These are phyloP conservation scores for Boletus vinaceobasis DNA, from an alignment of 768 basidiomycete genomes.

Conservation along the genomic window DNA sequence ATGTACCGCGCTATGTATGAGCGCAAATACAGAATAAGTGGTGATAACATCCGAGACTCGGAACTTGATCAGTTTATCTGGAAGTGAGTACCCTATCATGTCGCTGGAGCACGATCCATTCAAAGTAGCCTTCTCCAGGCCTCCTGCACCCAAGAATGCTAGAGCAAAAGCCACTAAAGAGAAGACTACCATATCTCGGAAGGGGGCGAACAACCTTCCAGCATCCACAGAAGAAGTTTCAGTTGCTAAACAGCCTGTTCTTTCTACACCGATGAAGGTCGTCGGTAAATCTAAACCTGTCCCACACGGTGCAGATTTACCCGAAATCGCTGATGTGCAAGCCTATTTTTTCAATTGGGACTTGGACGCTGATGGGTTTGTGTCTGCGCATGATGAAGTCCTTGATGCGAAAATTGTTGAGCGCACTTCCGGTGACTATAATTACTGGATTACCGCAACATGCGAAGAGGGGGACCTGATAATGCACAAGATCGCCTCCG, in stretches of 20 bases:
- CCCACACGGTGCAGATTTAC: constrained; percentile 15
- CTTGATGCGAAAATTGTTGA: constrained; percentile 53
- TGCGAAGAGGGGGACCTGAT: constrained; percentile 48
- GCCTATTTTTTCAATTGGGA: constrained; percentile 68
- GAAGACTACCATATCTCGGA: constrained; percentile 9
- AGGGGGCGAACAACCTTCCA: constrained; percentile 4
- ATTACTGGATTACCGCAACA: constrained; percentile 59
- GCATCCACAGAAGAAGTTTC: constrained; percentile 1
- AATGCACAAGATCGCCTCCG: constrained; percentile 58
- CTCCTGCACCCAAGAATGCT: constrained; percentile 19
- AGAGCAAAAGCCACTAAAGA: constrained; percentile 17
- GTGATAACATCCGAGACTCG: constrained; percentile 61
- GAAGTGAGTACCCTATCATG: constrained; percentile 52
- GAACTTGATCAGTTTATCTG: constrained; percentile 80
- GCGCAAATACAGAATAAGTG: constrained; percentile 75
- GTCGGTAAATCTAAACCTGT: constrained; percentile 17
- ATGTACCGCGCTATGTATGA: constrained; percentile 98
- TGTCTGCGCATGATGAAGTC: constrained; percentile 43
- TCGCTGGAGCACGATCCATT: neutral
- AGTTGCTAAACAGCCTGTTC: constrained; percentile 4
- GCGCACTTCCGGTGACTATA: constrained; percentile 42
- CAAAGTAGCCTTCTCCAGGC: constrained; percentile 11
- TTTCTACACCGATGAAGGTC: constrained; percentile 15
- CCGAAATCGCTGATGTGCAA: constrained; percentile 37
- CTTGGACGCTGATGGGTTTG: constrained; percentile 44